Base-by-base conservation (phyloP, 2,329 filamentous ascomycete genomes). In the Pestalotiopsis sp. region DNA sequence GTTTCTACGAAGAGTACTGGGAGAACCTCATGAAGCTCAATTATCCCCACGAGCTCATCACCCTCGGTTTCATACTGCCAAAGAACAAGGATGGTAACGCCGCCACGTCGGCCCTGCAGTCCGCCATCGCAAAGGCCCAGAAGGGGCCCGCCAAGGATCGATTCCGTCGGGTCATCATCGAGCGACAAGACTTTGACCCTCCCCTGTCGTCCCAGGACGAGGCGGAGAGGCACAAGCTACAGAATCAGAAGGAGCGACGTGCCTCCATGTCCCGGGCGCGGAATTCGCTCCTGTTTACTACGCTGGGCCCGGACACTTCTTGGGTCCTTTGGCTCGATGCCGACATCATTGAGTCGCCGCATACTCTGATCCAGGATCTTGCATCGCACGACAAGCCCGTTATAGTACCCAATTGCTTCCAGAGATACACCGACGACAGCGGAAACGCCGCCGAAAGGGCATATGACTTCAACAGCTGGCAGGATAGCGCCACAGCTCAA, bases 381-480 rank as follows among this genome's bases (percentile, higher is more conserved):
- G 95, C 96, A 3, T 82, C 85, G 9, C 93, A 97, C 80, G 89
- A 98, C 81, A 94, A 96, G 81, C 88, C 94, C n/a, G 89, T 99
- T 71, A 92, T 98, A 67, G 94, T 95, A 1, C 94, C 96, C 65
- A 99, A 99, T 79, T 98, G 95, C 85, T 98, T 92, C 85, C 96
- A 99, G 82, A 87, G 92, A 71, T 98, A 89, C 82, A 88, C 87
- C 61, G 91, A 98, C 71, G 87, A 92, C 14, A 91, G 88, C 65
- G 91, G 92, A 76, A 86, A 89, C 72, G 88, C 89, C 83, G 89
- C 91, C 58, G 90, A 95, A 77, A 90, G 96, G 4, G 90, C 95
- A 0, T 99, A 99, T 80, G 96, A 99, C 82, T 98, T 91, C 86
- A 99, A 99, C 83, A 97, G 93, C 79, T 99, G 96, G 96, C 90